These are phyloP conservation scores for Penicillium sp. DNA, from an alignment of 2,329 filamentous ascomycete species.

Conservation along the genomic window DNA sequence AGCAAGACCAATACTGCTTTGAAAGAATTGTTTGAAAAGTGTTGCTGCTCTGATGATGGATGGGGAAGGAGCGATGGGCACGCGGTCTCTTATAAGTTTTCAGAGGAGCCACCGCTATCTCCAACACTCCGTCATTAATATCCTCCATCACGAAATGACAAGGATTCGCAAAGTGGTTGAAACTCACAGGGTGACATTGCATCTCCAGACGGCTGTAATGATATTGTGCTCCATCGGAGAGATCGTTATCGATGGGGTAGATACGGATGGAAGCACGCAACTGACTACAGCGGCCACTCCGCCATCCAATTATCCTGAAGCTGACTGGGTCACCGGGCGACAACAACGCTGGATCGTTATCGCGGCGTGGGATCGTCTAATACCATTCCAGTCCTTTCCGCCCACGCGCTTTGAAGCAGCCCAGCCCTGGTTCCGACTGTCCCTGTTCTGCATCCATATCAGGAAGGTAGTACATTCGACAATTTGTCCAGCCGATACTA, in stretches of 20 bases:
- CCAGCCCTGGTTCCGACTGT: slow-evolving; percentile 6
- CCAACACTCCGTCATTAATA: slow-evolving; percentile 12
- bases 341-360: slow-evolving; percentile 6
- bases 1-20: not conserved
- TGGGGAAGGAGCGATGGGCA: slow-evolving; percentile 16
- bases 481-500: slow-evolving; percentile 10
- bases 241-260: slow-evolving; percentile 18
- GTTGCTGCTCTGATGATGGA: not conserved
- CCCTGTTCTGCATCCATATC: slow-evolving; percentile 12
- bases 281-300: slow-evolving; percentile 1
- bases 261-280: slow-evolving; percentile 17
- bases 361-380: not conserved
- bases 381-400: slow-evolving; percentile 2
- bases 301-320: slow-evolving; percentile 5
- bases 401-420: slow-evolving; percentile 12
- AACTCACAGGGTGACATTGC: slow-evolving; percentile 33
- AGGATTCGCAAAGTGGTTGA: slow-evolving; percentile 17
- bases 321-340: slow-evolving; percentile 14
- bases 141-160: slow-evolving; percentile 14
- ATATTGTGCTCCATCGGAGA: slow-evolving; percentile 27
- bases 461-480: slow-evolving; percentile 23
- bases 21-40: slow-evolving; percentile 7
- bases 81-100: slow-evolving; percentile 15
- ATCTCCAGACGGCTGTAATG: slow-evolving; percentile 23
- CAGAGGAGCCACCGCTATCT: not conserved